phyloP scores from a whole-genome alignment of 306 rosid genomes.

The Abrus precatorius region DNA sequence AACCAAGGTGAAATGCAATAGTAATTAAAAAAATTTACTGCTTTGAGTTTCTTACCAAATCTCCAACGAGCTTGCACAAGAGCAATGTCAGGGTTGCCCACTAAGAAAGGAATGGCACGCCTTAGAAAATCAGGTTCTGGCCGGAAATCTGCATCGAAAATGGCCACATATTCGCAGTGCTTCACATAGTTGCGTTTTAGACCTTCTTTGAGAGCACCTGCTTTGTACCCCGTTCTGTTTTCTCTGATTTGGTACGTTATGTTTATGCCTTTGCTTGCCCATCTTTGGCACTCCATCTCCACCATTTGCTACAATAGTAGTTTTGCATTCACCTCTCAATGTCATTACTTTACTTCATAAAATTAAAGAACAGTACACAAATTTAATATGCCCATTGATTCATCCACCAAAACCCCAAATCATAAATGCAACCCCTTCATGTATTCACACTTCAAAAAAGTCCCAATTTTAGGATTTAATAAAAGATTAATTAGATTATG shows the following conservation, averaged over 20 bases:
- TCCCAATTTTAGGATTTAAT: too few species aligned
- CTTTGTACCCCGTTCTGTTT: conserved; percentile 84
- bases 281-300: conserved; percentile 91
- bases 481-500: too few species aligned
- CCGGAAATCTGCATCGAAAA: conserved; percentile 93
- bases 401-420: background rate
- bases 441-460: background rate
- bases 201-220: conserved; percentile 96
- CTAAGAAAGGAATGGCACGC: conserved; percentile 91
- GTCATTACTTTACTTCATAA: background rate
- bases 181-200: conserved; percentile 88
- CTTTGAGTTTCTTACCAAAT: conserved; percentile 66
- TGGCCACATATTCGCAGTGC: conserved; percentile 90
- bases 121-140: conserved; percentile 92
- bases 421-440: conserved; percentile 30
- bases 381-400: background rate
- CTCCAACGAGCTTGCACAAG: conserved; percentile 98
- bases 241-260: conserved; percentile 93
- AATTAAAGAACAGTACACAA: background rate
- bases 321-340: background rate
- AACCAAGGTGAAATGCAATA: background rate
- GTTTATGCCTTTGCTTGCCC: conserved; percentile 95
- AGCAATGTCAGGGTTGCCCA: conserved; percentile 82
- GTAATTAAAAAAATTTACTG: background rate
- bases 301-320: conserved; percentile 81